Evolutionary conservation across 2,329 filamentous ascomycete species (phyloP), one percentile per base, ranked within the genome.

Genomic region (Dactylellina drechsleri): DNA sequence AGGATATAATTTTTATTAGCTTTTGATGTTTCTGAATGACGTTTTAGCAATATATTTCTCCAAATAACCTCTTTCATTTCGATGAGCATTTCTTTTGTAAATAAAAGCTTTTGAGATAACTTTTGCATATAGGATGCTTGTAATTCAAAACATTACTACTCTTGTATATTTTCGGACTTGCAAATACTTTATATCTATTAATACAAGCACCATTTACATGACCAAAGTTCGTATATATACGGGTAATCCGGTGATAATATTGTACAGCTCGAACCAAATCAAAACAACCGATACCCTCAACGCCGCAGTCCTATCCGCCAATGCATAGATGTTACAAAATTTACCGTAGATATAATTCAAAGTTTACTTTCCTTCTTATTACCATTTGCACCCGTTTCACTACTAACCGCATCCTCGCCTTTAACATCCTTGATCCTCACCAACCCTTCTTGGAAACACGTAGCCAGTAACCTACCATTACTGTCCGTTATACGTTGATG

Each of bases 381-480:
- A 5, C 45, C 50, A 20, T 41, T 54, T 1, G 43, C 58, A 4
- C 53, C 53, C 18, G 43, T 49, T 16, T 66, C 71, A 4, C 43
- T 53, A 5, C 6, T 10, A 10, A 62, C 71, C 20, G 57, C 64
- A 23, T 77, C 73, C 18, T 75, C 75, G 13, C 76, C 73, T 53
- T 74, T 74, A n/a, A 77, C 68, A 64, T 78, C 77, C 58, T 61
- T 78, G 28, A 80, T 61, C 62, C 79, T 78, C 49, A 80, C 67
- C 45, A 80, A 60, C 13, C 79, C 91, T 86, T 95, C 92, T 82
- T 95, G 92, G 71, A 92, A 86, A 81, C 92, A 94, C 36, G 88
- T 93, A 26, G 91, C 92, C 79, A 95, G 83, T 81, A 95, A 82
- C 26, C 85, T 89, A 20, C 92, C 92, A 76, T 93, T 89, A 77